Evolutionary conservation across 352 stramenopile species (phyloP).

Genomic region (Globisporangium echinulatum): DNA sequence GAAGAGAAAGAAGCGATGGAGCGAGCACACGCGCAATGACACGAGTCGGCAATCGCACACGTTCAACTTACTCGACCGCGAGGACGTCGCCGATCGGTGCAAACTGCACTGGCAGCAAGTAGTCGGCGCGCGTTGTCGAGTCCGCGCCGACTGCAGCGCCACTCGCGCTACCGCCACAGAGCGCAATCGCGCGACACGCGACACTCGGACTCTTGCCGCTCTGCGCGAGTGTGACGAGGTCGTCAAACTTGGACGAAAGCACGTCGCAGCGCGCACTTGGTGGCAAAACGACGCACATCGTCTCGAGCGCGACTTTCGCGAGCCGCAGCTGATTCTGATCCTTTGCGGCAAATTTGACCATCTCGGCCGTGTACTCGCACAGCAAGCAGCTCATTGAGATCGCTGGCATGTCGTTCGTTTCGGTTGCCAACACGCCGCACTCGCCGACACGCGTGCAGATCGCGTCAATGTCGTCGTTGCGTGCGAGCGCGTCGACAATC

Average conservation of each 20-base stretch:
- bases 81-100: background rate
- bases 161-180: constrained; percentile 38
- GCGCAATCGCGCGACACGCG: constrained; percentile 44
- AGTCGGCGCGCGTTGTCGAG: constrained; percentile 16
- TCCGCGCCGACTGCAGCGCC: constrained; percentile 15
- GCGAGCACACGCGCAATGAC: background rate
- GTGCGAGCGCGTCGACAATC: constrained; percentile 48
- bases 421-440: constrained; percentile 15
- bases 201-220: constrained; percentile 53
- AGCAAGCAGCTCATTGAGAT: constrained; percentile 67
- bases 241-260: constrained; percentile 74
- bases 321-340: constrained; percentile 46
- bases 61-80: background rate
- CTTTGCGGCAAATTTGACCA: constrained; percentile 39
- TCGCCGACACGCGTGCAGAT: constrained; percentile 46
- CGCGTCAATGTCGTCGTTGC: constrained; percentile 36
- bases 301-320: constrained; percentile 64
- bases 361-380: constrained; percentile 71
- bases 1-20: too few species aligned
- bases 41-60: background rate
- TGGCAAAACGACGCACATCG: constrained; percentile 69
- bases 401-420: constrained; percentile 15
- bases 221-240: constrained; percentile 46
- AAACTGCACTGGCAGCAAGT: constrained; percentile 14
- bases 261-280: constrained; percentile 50